Percentiles rank a stretch among this genome's conserved stretches.
These are phyloP conservation scores for Effrenium voratum DNA, from an alignment of 73 alveolate genomes.

Conservation along the genomic window DNA sequence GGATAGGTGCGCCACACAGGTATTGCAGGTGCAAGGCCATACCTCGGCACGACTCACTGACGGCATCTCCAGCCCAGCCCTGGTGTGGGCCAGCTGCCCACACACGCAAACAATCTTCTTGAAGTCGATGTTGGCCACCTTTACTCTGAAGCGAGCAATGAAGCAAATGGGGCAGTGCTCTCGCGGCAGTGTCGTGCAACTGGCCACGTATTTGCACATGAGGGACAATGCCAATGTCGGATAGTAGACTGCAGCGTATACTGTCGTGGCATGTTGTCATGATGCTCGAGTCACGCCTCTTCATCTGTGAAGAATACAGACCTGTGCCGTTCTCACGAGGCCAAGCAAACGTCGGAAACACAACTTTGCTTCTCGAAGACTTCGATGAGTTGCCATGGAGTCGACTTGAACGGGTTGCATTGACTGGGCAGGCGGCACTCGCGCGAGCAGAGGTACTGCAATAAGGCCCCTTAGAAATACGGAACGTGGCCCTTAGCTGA, in stretches of 20 bases:
- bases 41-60: neutral
- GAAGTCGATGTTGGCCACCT: slow-evolving; percentile 83
- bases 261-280: neutral
- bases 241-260: neutral
- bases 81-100: slow-evolving; percentile 31
- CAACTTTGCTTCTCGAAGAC: too few species aligned
- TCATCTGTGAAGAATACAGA: slow-evolving; percentile 84
- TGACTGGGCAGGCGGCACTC: slow-evolving; percentile 33
- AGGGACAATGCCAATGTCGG: neutral
- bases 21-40: slow-evolving; percentile 75
- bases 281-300: slow-evolving; percentile 13
- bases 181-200: too few species aligned
- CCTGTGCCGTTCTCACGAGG: neutral
- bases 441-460: slow-evolving; percentile 88
- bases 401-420: too few species aligned
- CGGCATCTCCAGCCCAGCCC: neutral
- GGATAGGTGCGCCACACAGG: slow-evolving; percentile 25
- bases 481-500: neutral
- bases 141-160: too few species aligned
- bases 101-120: slow-evolving; percentile 71
- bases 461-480: slow-evolving; percentile 45
- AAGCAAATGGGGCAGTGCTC: too few species aligned
- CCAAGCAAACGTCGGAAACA: neutral
- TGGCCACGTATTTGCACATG: too few species aligned
- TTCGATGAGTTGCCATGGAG: too few species aligned